These are phyloP conservation scores for Fusarium chlamydosporum DNA, from an alignment of 2,329 filamentous ascomycete species.

Conservation along the genomic window DNA sequence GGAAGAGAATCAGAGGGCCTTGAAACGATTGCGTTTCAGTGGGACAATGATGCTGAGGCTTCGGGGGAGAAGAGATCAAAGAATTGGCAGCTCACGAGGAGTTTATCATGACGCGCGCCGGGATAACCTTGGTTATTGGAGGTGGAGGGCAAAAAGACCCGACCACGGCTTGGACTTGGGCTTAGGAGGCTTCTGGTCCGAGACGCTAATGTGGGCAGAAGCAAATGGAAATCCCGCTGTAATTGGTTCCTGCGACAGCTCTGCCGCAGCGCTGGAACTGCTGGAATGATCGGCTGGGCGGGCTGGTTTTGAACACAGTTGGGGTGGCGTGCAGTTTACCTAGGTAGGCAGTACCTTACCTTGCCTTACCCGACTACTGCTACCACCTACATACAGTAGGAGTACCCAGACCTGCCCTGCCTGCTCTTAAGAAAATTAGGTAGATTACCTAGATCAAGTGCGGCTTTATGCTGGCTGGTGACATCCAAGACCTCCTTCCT, in stretches of 20 bases:
- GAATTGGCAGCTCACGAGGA: constrained; percentile 48
- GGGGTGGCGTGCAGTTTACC: constrained; percentile 20
- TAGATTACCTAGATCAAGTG: constrained; percentile 5
- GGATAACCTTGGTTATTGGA: constrained; percentile 48
- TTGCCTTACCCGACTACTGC: constrained; percentile 2
- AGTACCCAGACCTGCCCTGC: not conserved
- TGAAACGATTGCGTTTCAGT: constrained; percentile 39
- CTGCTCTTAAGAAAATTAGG: not conserved
- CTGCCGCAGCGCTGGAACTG: constrained; percentile 30
- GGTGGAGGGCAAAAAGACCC: constrained; percentile 36
- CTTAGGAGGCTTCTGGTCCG: constrained; percentile 38
- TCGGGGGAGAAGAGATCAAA: constrained; percentile 39
- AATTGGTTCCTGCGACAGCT: constrained; percentile 43
- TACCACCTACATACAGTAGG: not conserved
- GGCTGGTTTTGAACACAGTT: not conserved
- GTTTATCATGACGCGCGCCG: constrained; percentile 51
- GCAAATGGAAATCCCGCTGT: constrained; percentile 31
- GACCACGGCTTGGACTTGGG: constrained; percentile 31
- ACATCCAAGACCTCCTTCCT: constrained; percentile 29
- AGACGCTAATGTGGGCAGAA: constrained; percentile 45
- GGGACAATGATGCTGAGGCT: constrained; percentile 29
- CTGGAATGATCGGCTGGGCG: constrained; percentile 27
- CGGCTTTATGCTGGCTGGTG: constrained; percentile 25
- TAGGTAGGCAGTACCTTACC: constrained; percentile 27
- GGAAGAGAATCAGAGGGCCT: constrained; percentile 32